Base-by-base conservation (phyloP, 768 basidiomycete species). In the Mycena albidolilacea region DNA sequence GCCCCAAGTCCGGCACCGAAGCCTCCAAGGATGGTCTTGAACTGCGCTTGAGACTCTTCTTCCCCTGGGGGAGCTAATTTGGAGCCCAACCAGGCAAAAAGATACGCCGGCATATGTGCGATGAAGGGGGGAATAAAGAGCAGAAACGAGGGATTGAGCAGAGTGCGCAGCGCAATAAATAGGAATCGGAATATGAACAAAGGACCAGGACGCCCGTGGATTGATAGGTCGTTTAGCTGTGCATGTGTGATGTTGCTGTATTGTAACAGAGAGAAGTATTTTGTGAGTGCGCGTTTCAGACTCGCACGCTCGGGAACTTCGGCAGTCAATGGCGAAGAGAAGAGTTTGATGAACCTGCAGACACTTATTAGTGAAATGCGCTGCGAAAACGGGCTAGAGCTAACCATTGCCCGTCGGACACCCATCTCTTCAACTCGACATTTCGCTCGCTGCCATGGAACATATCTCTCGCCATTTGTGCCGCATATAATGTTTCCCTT, bases 21-120 rank as follows among this genome's bases (percentile, higher is more conserved):
- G 3, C 87, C 87, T 3, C 91, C 92, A 35, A 91, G 87, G 10
- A 91, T 83, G 58, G 90, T 84, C 80, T 93, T 92, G 80, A 89
- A 93, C 80, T 94, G 92, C n/a, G 92, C 91, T 61, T 87, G 82
- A 39, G 88, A 87, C 77, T 93, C 93, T 77, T 92, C 87, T 78
- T 93, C 92, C 43, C 88, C 87, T 15, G 82, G 77, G 0, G 78
- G 78, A 11, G 85, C 84, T 37, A 92, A 75, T 55, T 82, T 84
- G 46, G 85, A 85, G 19, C 83, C 81, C n/a, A 89, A 77, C 14
- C 73, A 66, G 30, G 88, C 88, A 21, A 87, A 79, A 54, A 89
- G 74, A 80, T 93, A 94, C 7, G 88, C 87, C 1, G 92, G 92
- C 11, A 91, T 74, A 41, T 89, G 87, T 30, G 91, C 65, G 41